Percentiles rank a stretch among this genome's conserved stretches.
These are phyloP conservation scores for Monosporozyma servazzii DNA, from an alignment of 805 yeast genomes.

Conservation along the genomic window DNA sequence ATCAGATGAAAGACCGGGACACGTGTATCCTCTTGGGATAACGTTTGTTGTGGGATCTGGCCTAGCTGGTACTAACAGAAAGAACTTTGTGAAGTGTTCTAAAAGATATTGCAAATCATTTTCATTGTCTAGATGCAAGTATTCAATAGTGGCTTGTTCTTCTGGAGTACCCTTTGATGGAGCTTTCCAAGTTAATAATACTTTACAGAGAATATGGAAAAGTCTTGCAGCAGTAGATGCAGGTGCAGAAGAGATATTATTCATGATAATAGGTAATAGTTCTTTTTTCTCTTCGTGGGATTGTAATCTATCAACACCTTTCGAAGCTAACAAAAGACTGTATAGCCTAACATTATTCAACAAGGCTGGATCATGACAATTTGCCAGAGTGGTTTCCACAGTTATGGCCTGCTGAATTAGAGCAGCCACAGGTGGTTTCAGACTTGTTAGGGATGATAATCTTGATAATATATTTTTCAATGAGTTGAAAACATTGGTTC, in stretches of 20 bases:
- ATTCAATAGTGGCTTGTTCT: slow-evolving; percentile 29
- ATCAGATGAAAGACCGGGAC: slow-evolving; percentile 54
- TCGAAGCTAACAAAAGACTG: slow-evolving; percentile 56
- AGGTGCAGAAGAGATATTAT: slow-evolving; percentile 36
- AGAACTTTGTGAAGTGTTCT: slow-evolving; percentile 43
- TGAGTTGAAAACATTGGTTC: slow-evolving; percentile 57
- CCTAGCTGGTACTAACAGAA: slow-evolving; percentile 44
- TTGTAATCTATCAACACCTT: slow-evolving; percentile 50
- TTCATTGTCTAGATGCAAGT: slow-evolving; percentile 30
- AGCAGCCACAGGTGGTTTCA: slow-evolving; percentile 57
- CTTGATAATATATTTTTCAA: slow-evolving; percentile 62
- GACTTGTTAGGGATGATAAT: slow-evolving; percentile 42
- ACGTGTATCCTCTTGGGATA: slow-evolving; percentile 37
- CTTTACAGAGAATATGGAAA: slow-evolving; percentile 50
- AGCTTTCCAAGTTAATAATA: slow-evolving; percentile 40
- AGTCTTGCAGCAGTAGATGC: slow-evolving; percentile 43
- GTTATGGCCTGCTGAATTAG: slow-evolving; percentile 53
- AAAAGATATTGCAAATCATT: slow-evolving; percentile 40
- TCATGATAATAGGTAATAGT: slow-evolving; percentile 41
- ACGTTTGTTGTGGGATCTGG: slow-evolving; percentile 26
- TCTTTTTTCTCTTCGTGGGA: slow-evolving; percentile 27
- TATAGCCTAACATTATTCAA: slow-evolving; percentile 46
- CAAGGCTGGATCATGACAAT: slow-evolving; percentile 24
- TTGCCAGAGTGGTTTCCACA: slow-evolving; percentile 31
- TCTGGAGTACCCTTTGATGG: slow-evolving; percentile 42